Percentiles rank a stretch among this genome's conserved stretches.
These are phyloP conservation scores for Proliferodiscus dingleyae DNA, from an alignment of 2,329 filamentous ascomycete species.

Conservation along the genomic window DNA sequence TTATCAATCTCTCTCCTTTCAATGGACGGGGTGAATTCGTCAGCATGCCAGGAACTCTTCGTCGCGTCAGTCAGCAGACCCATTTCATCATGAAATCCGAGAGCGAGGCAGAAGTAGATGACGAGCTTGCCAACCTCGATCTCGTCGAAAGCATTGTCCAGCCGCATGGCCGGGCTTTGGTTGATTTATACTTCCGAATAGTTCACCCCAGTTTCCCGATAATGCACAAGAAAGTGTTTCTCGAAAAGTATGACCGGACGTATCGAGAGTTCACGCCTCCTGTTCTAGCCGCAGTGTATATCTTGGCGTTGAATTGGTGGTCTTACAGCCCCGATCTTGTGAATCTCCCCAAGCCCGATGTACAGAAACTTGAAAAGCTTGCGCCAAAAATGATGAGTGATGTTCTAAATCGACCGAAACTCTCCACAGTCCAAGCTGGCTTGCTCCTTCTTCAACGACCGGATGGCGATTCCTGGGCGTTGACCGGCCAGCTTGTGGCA, in stretches of 20 bases:
- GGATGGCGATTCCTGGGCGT: conserved; percentile 74
- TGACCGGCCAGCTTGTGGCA: conserved; percentile 83
- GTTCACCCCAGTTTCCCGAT: conserved; percentile 81
- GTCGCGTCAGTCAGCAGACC: conserved; percentile 71
- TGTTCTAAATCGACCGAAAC: conserved; percentile 75
- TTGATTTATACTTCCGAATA: conserved; percentile 76
- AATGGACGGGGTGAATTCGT: conserved; percentile 78
- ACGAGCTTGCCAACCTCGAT: conserved; percentile 65
- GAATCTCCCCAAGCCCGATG: conserved; percentile 61
- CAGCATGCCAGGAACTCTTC: conserved; percentile 61
- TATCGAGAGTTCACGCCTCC: conserved; percentile 71
- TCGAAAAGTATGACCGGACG: conserved; percentile 70
- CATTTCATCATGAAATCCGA: conserved; percentile 80
- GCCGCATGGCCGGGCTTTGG: conserved; percentile 69
- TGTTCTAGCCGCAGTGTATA: conserved; percentile 76
- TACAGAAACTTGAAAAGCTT: conserved; percentile 67
- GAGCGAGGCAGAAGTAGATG: conserved; percentile 59
- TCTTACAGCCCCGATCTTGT: conserved; percentile 65
- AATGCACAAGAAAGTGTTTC: conserved; percentile 73
- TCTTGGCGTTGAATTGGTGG: conserved; percentile 87
- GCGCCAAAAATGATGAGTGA: conserved; percentile 68
- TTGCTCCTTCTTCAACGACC: conserved; percentile 69
- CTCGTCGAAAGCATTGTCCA: conserved; percentile 72
- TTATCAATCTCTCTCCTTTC: conserved; percentile 76
- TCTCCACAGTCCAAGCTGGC: conserved; percentile 75